Conservation (phyloP, 1,139 yeast species). For the Pichia sp. region DNA sequence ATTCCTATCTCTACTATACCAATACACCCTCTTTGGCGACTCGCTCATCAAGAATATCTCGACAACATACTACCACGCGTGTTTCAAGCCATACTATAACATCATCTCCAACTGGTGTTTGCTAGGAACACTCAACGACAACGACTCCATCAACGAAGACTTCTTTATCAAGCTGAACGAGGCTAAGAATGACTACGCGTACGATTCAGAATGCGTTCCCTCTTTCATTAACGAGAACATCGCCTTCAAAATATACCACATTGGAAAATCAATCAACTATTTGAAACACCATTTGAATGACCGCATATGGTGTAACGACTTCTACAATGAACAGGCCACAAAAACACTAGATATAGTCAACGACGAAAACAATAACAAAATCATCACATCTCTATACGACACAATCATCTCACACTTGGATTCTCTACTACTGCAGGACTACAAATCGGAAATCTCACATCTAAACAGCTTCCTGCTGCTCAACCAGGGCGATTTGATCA, state of each 20-base stretch:
- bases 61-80: neutral
- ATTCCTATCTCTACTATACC: constrained; percentile 8
- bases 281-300: constrained; percentile 65
- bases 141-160: neutral
- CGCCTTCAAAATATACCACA: constrained; percentile 57
- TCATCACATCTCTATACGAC: constrained; percentile 37
- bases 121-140: neutral
- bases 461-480: constrained; percentile 68
- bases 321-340: no score
- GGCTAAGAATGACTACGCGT: neutral
- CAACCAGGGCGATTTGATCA: constrained; percentile 77
- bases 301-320: constrained; percentile 52
- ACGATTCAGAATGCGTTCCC: constrained; percentile 49
- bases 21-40: constrained; percentile 12
- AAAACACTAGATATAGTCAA: constrained; percentile 27
- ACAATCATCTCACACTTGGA: constrained; percentile 5
- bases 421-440: constrained; percentile 3
- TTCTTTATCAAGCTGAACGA: constrained; percentile 4
- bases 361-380: constrained; percentile 24
- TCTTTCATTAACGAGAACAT: constrained; percentile 47
- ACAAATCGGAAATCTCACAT: constrained; percentile 9
- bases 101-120: constrained; percentile 8
- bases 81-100: constrained; percentile 4
- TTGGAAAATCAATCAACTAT: constrained; percentile 77
- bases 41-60: constrained; percentile 6